Conservation (phyloP, 2,329 filamentous ascomycete genomes). For the Epichloe sylvatica region DNA sequence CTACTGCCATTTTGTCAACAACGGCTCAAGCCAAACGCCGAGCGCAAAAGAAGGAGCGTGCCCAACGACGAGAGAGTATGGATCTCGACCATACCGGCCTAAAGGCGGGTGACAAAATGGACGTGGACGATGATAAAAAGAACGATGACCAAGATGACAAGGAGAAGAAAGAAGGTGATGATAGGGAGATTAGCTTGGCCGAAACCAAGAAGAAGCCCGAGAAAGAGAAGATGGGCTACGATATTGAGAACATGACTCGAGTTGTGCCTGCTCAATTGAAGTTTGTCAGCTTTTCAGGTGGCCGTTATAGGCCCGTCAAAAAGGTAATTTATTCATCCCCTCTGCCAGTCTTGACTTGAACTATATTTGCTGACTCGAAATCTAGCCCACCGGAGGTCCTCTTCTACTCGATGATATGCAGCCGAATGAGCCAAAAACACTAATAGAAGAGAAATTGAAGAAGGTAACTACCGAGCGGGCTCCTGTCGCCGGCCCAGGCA, state of each 20-base stretch:
- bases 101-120: slow-evolving; percentile 70
- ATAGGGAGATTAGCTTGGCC: slow-evolving; percentile 41
- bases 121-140: slow-evolving; percentile 55
- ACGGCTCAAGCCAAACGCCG: slow-evolving; percentile 93
- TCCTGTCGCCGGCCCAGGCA: slow-evolving; percentile 34
- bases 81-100: slow-evolving; percentile 67
- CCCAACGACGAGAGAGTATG: slow-evolving; percentile 85
- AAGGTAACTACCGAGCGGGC: slow-evolving; percentile 55
- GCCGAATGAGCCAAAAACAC: slow-evolving; percentile 61
- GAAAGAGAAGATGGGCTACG: slow-evolving; percentile 93
- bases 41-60: slow-evolving; percentile 85
- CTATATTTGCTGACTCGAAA: slow-evolving; percentile 11
- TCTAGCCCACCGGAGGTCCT: slow-evolving; percentile 79
- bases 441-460: slow-evolving; percentile 87
- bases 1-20: slow-evolving; percentile 89
- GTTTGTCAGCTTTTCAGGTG: slow-evolving; percentile 83
- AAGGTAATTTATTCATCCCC: slow-evolving; percentile 44
- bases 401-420: slow-evolving; percentile 79
- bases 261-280: slow-evolving; percentile 87
- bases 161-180: slow-evolving; percentile 48
- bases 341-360: neutral
- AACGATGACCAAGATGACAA: slow-evolving; percentile 37
- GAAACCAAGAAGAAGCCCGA: slow-evolving; percentile 77
- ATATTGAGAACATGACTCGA: slow-evolving; percentile 92
- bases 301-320: slow-evolving; percentile 82